These are phyloP conservation scores for Penicillium glabrum DNA, from an alignment of 2,329 filamentous ascomycete species.

Conservation along the genomic window DNA sequence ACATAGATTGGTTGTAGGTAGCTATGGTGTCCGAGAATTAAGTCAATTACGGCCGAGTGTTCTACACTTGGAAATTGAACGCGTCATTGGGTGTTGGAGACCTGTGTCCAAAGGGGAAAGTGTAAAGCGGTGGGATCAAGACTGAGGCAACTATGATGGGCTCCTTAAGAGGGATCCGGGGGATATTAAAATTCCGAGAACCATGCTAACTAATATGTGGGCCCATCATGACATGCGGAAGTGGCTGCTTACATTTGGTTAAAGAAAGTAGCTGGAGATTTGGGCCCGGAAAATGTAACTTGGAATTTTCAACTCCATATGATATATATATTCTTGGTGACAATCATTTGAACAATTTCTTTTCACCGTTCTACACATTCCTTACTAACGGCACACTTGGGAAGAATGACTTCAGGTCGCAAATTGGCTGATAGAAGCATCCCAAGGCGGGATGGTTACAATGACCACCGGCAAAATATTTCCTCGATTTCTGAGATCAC, in stretches of 20 bases:
- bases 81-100: background rate
- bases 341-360: background rate
- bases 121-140: background rate
- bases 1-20: background rate
- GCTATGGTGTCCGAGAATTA: background rate
- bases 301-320: background rate
- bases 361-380: background rate
- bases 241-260: background rate
- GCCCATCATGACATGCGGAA: no score
- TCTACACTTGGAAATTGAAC: background rate
- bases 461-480: background rate
- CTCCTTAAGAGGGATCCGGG: background rate
- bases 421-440: background rate
- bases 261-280: background rate
- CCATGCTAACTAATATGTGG: no score
- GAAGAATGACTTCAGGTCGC: background rate
- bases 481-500: background rate
- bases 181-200: background rate
- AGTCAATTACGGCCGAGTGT: background rate
- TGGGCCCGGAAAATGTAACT: background rate
- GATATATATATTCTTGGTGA: background rate
- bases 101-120: background rate
- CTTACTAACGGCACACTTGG: background rate
- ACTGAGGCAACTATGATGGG: background rate
- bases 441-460: background rate